Base-by-base conservation (phyloP, 257 asterid genomes). In the Marsdenia floribunda region DNA sequence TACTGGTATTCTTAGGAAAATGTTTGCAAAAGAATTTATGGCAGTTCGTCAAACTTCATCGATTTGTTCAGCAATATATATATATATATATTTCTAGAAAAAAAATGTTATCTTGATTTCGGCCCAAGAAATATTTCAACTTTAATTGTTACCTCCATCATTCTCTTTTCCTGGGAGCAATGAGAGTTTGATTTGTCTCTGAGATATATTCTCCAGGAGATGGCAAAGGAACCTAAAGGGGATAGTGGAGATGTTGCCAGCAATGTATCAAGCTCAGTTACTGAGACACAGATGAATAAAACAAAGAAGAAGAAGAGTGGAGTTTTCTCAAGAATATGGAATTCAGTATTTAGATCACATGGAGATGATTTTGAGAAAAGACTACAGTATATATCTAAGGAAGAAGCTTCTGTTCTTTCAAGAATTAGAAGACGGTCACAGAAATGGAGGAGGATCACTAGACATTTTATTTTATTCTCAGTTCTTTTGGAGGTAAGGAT, bases 281-380 rank as follows among this genome's bases (percentile, higher is more conserved):
- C 77, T 18, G 92, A 86, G 70, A 46, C 83, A 64, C 90, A 84
- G 80, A 73, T 49, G 67, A 88, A 85, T 75, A 82, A 63, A 73
- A 74, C 70, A 29, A 79, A 73, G 44, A 85, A 90, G 83, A 88
- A 91, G 87, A 90, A 86, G 76, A 87, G 85, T 80, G 97, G 99
- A 38, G 37, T 89, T 67, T 58, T 92, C 35, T 89, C 97, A 50
- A 89, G 92, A 86, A 68, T 90, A 64, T 94, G 96, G 96, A 84
- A 81, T 81, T 86, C 85, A 46, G 64, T 94, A 75, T 89, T 88
- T 76, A 80, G 97, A 82, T 78, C 79, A 38, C 87, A 75, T 57
- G 87, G 90, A 70, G 93, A 90, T 60, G 96, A 94, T 84, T 90
- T 90, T 70, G 98, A 92, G 86, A 92, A 92, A 87, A 85, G 98